phyloP scores from a whole-genome alignment of 257 asterid species.

The Sherardia arvensis region DNA sequence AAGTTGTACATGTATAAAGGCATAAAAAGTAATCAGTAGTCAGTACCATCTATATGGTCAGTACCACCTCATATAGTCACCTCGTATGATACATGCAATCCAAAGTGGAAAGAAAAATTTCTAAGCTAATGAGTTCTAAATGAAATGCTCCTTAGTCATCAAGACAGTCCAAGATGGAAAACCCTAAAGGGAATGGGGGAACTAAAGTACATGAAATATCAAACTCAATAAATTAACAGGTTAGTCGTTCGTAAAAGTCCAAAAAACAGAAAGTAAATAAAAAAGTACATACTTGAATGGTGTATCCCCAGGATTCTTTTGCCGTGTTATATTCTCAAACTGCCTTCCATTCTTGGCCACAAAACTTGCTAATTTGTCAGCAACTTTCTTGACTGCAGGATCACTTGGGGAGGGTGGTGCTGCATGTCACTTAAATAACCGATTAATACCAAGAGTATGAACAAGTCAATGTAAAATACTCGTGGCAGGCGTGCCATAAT shows the following conservation, averaged over 20 bases:
- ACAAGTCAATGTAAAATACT: slow-evolving; percentile 74
- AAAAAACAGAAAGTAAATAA: not conserved
- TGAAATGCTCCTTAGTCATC: too few relatives aligned
- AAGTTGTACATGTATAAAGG: not conserved
- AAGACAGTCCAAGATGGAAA: too few relatives aligned
- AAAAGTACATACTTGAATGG: slow-evolving; percentile 65
- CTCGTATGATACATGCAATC: not conserved
- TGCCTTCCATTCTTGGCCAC: slow-evolving; percentile 97
- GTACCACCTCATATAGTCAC: too few relatives aligned
- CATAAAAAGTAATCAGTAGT: slow-evolving; percentile 1
- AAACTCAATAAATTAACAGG: not conserved
- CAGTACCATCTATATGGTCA: too few relatives aligned
- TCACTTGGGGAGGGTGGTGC: slow-evolving; percentile 87
- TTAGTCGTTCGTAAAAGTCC: not conserved
- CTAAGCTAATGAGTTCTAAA: too few relatives aligned
- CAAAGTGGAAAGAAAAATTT: not conserved
- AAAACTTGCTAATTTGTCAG: slow-evolving; percentile 88
- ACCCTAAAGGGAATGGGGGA: not conserved
- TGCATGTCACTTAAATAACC: slow-evolving; percentile 97
- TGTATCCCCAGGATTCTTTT: slow-evolving; percentile 94
- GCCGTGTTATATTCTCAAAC: slow-evolving; percentile 79
- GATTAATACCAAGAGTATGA: slow-evolving; percentile 88
- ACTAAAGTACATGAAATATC: not conserved
- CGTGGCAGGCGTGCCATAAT: slow-evolving; percentile 74
- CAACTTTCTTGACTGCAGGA: slow-evolving; percentile 86